Evolutionary conservation across 2,329 filamentous ascomycete genomes (phyloP), one percentile per base, ranked within the genome.

Genomic region (Pseudocercospora pini-densiflorae): DNA sequence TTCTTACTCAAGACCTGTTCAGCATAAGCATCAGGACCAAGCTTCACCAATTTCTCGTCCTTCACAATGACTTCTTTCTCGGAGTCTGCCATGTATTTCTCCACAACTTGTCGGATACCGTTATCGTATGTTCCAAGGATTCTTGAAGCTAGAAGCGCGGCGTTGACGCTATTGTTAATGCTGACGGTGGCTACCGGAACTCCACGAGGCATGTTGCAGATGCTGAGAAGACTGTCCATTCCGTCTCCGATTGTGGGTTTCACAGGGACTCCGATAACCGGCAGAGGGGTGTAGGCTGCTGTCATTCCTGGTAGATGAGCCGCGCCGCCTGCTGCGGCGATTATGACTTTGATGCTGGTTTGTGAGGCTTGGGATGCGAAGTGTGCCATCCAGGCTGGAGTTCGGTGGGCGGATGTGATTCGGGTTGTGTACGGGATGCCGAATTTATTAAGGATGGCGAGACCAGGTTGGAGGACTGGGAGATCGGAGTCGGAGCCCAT

Each of bases 401-500:
- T 85, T 60, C 83, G 80, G 74, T 85, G 83, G 0, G 92, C 92
- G 1, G 91, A 94, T 0, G 92, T 94, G 75, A 95, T 94, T 74
- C 88, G 88, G 16, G 88, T 84, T 6, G 90, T 87, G 80, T 88
- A 92, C 0, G 91, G 89, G 10, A 95, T 90, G n/a, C 82, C 76
- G 68, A 94, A 90, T n/a, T 87, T 83, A 62, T 86, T 82, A 2
- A 94, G 84, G 36, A 92, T 84, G 65, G 90, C 85, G 21, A 93
- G 81, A 0, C 87, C 90, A 0, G 86, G 86, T 67, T 84, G 85
- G 45, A 94, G 86, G 16, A 91, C 87, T 1, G 85, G 86, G 24
- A 93, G 85, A 75, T 94, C 91, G 9, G 89, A 92, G 80, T 93
- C 90, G 1, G 92, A 94, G 43, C 92, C 92, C 92, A 94, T 94